A percentile compares a stretch with the other conserved stretches of the same genome.
Evolutionary conservation across 441 rosid genomes (phyloP).

Genomic region (Pelargonium australe): DNA sequence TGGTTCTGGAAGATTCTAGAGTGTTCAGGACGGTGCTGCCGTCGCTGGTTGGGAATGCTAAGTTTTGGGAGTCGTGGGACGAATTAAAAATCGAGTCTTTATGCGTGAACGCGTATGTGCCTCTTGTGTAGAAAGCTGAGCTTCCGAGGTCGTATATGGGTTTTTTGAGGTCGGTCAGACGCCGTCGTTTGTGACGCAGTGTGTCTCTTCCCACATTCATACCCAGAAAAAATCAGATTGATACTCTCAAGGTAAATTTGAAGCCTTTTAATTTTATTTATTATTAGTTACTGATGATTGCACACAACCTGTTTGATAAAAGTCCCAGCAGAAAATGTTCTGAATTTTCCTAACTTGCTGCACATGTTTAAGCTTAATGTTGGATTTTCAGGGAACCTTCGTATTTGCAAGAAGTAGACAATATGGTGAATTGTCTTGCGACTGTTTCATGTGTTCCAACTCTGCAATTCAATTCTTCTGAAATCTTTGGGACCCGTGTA

Average conservation of each 20-base stretch:
- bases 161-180: constrained; percentile 48
- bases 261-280: too few relatives aligned
- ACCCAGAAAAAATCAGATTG: too few relatives aligned
- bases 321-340: not conserved
- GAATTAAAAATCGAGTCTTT: constrained; percentile 51
- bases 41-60: constrained; percentile 50
- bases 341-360: not conserved
- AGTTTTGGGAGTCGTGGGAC: constrained; percentile 85
- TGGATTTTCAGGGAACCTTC: constrained; percentile 17
- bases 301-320: constrained; percentile 13
- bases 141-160: constrained; percentile 71
- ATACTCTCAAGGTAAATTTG: too few relatives aligned
- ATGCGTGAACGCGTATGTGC: constrained; percentile 72
- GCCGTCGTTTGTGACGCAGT: not conserved
- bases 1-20: constrained; percentile 73
- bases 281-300: not conserved
- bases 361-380: not conserved
- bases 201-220: too few relatives aligned
- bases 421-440: constrained; percentile 17
- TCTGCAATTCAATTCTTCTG: constrained; percentile 31
- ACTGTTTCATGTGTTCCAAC: constrained; percentile 25
- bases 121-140: constrained; percentile 75
- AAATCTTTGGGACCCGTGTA: constrained; percentile 32
- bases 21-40: constrained; percentile 84
- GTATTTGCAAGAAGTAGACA: not conserved